phyloP scores from a whole-genome alignment of 2,329 filamentous ascomycete species.

The Cytospora chrysosperma region DNA sequence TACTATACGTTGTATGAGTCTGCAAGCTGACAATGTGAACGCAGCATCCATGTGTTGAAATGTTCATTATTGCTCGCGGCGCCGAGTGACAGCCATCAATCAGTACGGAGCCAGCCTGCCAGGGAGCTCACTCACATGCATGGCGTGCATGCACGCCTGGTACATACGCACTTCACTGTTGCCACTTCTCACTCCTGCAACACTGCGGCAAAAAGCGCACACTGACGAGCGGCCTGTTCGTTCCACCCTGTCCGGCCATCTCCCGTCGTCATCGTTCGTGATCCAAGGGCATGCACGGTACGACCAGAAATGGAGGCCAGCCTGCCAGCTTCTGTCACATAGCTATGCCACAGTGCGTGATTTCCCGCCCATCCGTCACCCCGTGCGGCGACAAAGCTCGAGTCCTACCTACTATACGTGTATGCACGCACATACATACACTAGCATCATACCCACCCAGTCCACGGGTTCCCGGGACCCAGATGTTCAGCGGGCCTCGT shows the following conservation, averaged over 20 bases:
- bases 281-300: background rate
- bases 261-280: slow-evolving; percentile 5
- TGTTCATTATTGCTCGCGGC: background rate
- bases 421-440: too few relatives aligned
- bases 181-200: slow-evolving; percentile 16
- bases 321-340: background rate
- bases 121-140: background rate
- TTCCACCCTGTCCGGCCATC: background rate
- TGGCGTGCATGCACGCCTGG: background rate
- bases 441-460: background rate
- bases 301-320: background rate
- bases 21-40: background rate
- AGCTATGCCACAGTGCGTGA: slow-evolving; percentile 10
- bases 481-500: background rate
- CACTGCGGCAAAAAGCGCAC: background rate
- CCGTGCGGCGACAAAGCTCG: slow-evolving; percentile 1
- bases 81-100: background rate
- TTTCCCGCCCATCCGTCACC: slow-evolving; percentile 5
- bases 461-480: background rate
- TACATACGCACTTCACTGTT: too few relatives aligned
- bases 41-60: background rate
- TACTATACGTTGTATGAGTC: too few relatives aligned
- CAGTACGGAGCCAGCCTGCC: too few relatives aligned
- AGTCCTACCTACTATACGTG: too few relatives aligned
- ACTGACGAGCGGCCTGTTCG: background rate